Evolutionary conservation across 176 grass and related monocot genomes (phyloP), one percentile per base, ranked within the genome.

Genomic region (Bolboschoenus planiculmis): DNA sequence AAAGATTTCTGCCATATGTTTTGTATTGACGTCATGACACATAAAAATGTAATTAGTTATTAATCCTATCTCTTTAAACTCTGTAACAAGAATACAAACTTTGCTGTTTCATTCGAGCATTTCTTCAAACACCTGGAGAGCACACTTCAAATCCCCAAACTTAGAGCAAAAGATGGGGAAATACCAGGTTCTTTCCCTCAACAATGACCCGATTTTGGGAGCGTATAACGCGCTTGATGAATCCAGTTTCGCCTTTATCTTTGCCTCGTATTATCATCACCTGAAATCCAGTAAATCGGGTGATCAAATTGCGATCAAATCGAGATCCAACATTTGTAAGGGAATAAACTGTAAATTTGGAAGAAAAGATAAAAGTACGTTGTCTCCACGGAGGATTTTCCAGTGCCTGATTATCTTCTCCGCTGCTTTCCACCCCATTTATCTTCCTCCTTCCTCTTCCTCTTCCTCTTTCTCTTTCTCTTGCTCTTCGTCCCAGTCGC

Each of bases 201-300:
- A 97, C 92, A 23, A 94, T 97, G 81, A 94, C 90, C 46, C 95
- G 88, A 70, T 97, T 97, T 85, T 97, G 92, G 34, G 95, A 97
- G 64, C 87, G 88, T 35, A 97, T 94, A 21, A 97, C 95, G 15
- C 95, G 90, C 84, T 97, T 97, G 89, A 94, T 97, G 18, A 87
- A 50, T 35, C 91, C 92, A 5, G 80, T 83, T 84, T 97, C 94
- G 63, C 94, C 94, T 56, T 91, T 97, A 67, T 97, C 92, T 57
- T 97, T 97, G 75, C 94, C 94, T 78, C 92, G 89, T 55, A 92
- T 97, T 65, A 97, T 94, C 92, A 94, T 97, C 63, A 97, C 95
- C 95, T 97, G 46, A 78, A 78, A 78, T 23, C 44, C 20, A 78
- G 30, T 35, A 44, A 81, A 40, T 40, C 16, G 43, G 76, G 7